Evolutionary conservation across 2,329 filamentous ascomycete species (phyloP).

Genomic region (Pseudomassariella vexata): DNA sequence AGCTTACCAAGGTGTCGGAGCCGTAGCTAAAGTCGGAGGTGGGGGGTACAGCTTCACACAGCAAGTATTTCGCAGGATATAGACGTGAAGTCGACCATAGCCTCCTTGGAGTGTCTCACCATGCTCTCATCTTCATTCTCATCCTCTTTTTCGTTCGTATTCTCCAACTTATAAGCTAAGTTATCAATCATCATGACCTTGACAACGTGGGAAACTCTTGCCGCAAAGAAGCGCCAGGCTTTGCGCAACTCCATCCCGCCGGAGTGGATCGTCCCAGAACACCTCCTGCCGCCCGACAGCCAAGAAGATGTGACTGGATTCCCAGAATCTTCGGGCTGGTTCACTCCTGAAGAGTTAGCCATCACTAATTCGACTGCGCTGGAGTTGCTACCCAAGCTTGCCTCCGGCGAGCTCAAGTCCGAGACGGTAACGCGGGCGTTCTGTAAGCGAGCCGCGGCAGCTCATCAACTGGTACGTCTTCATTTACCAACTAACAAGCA

Average conservation of each 20-base stretch:
- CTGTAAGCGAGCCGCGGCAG: constrained; percentile 31
- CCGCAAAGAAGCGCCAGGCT: constrained; percentile 35
- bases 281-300: constrained; percentile 45
- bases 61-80: no score
- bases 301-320: constrained; percentile 52
- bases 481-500: not conserved
- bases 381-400: constrained; percentile 28
- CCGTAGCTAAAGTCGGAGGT: no score
- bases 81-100: no score
- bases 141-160: no score
- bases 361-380: constrained; percentile 28
- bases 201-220: constrained; percentile 33
- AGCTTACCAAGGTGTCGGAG: no score
- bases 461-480: constrained; percentile 27
- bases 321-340: constrained; percentile 53
- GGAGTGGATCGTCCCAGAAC: constrained; percentile 50
- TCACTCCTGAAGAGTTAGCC: constrained; percentile 37
- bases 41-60: no score
- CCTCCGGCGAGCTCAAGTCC: constrained; percentile 29
- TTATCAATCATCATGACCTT: no score
- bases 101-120: no score
- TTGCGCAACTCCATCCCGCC: constrained; percentile 45
- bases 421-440: constrained; percentile 30
- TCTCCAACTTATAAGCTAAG: no score
- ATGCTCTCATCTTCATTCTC: no score